Base-by-base conservation (phyloP, 345 rosid genomes). In the Fremontodendron californicum region DNA sequence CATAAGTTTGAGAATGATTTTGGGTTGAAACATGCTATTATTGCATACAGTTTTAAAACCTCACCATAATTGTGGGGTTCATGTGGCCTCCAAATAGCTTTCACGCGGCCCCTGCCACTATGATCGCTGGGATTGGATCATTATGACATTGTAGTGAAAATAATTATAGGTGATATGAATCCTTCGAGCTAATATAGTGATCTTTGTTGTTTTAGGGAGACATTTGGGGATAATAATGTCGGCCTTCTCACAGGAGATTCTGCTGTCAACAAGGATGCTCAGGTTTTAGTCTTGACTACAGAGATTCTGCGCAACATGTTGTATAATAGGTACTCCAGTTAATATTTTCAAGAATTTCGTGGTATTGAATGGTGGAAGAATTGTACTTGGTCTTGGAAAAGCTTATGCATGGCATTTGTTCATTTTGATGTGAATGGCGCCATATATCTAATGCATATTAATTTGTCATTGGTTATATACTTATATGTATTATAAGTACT, bases 221-320 rank as follows among this genome's bases (percentile, higher is more conserved):
- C 93, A 35, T 95, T 95, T 86, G 99, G 99, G 8, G 98, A 93
- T 1, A 85, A 87, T 42, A 90, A 92, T 46, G 98, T 95, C 72
- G 98, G 99, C 78, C 87, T 93, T 75, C 98, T 95, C 45, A 95
- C 99, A 0, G 99, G 99, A 75, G 99, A 95, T 78, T 87, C 90
- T 76, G 96, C 92, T 0, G 77, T 95, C 76, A 95, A 95, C 77
- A 92, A 88, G 74, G 99, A 93, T 66, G 98, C 98, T 74, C 96
- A 86, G 78, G 75, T 95, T 79, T 80, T 95, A 74, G 89, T 95
- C 21, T 90, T 95, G 99, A 95, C 99, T 39, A 93, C 99, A 0
- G 99, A 95, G 88, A 93, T 95, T 78, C 85, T 95, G 77, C 92
- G 99, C 15, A 95, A 95, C 79, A 95, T 95, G 99, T 79, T 95